Evolutionary conservation across 129 eudicot species (phyloP).

Genomic region (Sambucus nigra): DNA sequence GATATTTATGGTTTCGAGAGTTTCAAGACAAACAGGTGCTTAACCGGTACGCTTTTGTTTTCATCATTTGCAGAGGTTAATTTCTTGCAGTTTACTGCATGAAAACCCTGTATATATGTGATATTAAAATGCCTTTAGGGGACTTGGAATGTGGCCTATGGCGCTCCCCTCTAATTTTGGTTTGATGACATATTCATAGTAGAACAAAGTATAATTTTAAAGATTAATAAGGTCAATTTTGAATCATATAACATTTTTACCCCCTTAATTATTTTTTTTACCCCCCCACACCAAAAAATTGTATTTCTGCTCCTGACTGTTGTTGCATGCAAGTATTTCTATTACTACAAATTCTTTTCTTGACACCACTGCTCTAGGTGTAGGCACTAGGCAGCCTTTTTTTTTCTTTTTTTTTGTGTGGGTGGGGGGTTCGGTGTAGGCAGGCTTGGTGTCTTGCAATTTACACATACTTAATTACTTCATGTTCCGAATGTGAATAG

Average conservation of each 20-base stretch:
- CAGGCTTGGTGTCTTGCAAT: slow-evolving; percentile 3
- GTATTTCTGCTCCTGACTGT: neutral
- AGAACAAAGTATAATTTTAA: too few species aligned
- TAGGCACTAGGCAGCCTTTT: neutral
- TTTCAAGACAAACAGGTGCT: slow-evolving; percentile 99
- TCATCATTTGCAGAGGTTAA: slow-evolving; percentile 30
- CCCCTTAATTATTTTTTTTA: too few species aligned
- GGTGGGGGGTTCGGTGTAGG: too few species aligned
- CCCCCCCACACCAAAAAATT: too few species aligned
- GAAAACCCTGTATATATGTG: slow-evolving; percentile 5
- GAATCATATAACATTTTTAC: too few species aligned
- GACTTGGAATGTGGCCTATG: neutral
- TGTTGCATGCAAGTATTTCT: neutral
- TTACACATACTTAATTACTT: neutral
- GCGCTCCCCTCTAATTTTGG: neutral
- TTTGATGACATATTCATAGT: neutral
- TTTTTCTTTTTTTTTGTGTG: neutral
- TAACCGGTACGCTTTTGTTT: slow-evolving; percentile 89
- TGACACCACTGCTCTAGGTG: too few species aligned
- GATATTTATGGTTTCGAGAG: slow-evolving; percentile 97
- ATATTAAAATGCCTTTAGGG: neutral
- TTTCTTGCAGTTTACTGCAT: slow-evolving; percentile 25
- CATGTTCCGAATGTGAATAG: slow-evolving; percentile 1
- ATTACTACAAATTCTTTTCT: too few species aligned
- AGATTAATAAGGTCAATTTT: too few species aligned